Evolutionary conservation across 1,284 basidiomycete genomes (phyloP).

Genomic region (Porodaedalea pini): DNA sequence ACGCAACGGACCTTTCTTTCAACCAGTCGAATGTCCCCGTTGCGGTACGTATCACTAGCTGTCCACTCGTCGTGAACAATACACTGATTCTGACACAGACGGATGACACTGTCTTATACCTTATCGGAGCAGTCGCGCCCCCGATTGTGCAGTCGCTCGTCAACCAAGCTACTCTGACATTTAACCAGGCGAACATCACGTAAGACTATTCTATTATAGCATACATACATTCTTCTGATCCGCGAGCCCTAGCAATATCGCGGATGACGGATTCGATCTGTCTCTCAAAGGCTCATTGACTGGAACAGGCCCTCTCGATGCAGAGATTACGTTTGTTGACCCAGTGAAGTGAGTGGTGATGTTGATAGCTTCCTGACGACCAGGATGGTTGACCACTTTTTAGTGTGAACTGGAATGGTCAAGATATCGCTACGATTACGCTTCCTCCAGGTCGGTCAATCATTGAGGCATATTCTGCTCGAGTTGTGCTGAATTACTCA

Average conservation of each 20-base stretch:
- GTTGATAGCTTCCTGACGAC: constrained; percentile 9
- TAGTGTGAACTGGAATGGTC: constrained; percentile 63
- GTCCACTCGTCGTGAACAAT: not conserved
- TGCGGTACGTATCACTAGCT: constrained; percentile 37
- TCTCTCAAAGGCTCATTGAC: constrained; percentile 56
- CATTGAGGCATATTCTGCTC: not conserved
- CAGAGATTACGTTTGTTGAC: constrained; percentile 56
- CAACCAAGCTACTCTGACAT: constrained; percentile 51
- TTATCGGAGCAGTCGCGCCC: constrained; percentile 66
- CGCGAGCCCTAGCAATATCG: constrained; percentile 40
- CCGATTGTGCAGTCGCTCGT: constrained; percentile 70
- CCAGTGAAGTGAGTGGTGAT: constrained; percentile 43
- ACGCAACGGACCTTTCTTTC: constrained; percentile 59
- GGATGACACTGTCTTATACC: constrained; percentile 61
- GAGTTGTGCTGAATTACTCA: not conserved
- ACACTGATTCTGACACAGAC: constrained; percentile 37
- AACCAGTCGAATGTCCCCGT: constrained; percentile 59
- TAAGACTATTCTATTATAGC: constrained; percentile 30
- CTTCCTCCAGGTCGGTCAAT: constrained; percentile 49
- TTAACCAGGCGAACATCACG: constrained; percentile 63
- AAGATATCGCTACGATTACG: constrained; percentile 62
- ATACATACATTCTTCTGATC: constrained; percentile 15
- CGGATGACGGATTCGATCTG: constrained; percentile 60
- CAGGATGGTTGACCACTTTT: constrained; percentile 12
- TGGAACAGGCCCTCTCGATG: constrained; percentile 63